phyloP scores from a whole-genome alignment of 2,329 filamentous ascomycete species.

The Claviceps purpurea region DNA sequence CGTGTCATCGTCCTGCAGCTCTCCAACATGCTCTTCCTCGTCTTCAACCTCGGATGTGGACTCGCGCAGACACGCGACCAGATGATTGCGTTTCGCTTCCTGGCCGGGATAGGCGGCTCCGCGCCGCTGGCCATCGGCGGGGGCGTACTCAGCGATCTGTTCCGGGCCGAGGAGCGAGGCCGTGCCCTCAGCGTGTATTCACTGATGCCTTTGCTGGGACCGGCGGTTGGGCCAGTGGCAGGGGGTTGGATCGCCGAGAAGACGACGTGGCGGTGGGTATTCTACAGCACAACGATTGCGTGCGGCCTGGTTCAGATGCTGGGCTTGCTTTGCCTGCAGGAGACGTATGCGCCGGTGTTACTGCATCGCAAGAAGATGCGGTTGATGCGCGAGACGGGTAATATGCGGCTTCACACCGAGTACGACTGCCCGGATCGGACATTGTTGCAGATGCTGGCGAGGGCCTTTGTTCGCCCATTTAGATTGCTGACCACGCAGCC shows the following conservation, averaged over 20 bases:
- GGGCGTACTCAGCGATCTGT: conserved; percentile 53
- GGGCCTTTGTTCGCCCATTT: conserved; percentile 49
- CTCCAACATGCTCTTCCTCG: conserved; percentile 43
- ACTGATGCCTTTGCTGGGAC: conserved; percentile 41
- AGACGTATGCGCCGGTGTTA: conserved; percentile 30
- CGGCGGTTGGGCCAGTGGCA: conserved; percentile 34
- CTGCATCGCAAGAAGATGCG: conserved; percentile 7
- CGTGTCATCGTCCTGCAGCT: conserved; percentile 30
- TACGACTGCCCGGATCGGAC: not conserved
- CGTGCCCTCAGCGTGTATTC: conserved; percentile 51
- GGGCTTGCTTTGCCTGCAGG: conserved; percentile 46
- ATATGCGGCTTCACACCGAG: too few relatives aligned
- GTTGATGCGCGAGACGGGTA: not conserved
- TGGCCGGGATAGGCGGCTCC: conserved; percentile 44
- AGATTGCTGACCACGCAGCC: conserved; percentile 47
- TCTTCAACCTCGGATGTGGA: conserved; percentile 49
- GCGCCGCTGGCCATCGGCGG: conserved; percentile 53
- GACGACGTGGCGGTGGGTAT: conserved; percentile 60
- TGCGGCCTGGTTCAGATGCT: conserved; percentile 46
- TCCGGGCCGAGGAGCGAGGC: conserved; percentile 41
- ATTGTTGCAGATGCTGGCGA: not conserved
- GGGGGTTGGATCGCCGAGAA: conserved; percentile 29
- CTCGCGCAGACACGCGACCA: conserved; percentile 48
- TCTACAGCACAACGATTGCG: conserved; percentile 51
- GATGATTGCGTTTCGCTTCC: conserved; percentile 47